Evolutionary conservation across 129 eudicot genomes (phyloP), one percentile per base, ranked within the genome.

Genomic region (Pseudognaphalium luteoalbum): DNA sequence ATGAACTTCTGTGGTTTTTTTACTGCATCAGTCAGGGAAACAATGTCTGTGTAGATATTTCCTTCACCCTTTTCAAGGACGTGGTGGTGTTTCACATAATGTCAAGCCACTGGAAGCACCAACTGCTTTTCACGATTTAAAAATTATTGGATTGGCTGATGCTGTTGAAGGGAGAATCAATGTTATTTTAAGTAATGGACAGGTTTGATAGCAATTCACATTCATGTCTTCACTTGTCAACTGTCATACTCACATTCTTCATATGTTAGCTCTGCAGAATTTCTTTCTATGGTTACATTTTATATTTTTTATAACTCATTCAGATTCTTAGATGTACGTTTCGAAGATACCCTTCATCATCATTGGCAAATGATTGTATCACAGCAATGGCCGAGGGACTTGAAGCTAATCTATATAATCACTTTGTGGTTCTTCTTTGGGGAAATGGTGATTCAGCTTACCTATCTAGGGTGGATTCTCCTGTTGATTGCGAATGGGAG

Each of bases 371-470:
- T 87, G 97, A 95, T 80, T 95, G 99, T 87, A 91, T 95, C 75
- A 83, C 85, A 69, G 92, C 96, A 56, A 81, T 95, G 97, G 90
- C 97, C 19, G 94, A 87, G 82, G 97, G 97, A 65, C 97, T 95
- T 12, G 82, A 79, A 56, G 75, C 85, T 76, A 67, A 71, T 50
- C 82, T 85, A 66, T 95, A 95, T 71, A 95, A 80, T 69, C 86
- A 84, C 57, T 89, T 95, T 74, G 88, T 91, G 70, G 80, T 57
- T 70, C 91, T 86, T 71, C 84, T 89, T 72, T 95, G 99, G 99
- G 91, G 96, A 19, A 83, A 84, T 70, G 84, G 84, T 47, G 88
- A 86, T 74, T 66, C 86, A 8, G 86, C 87, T 73, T 87, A 86
- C 82, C 64, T 91, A 63, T 76, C 77, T 14, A 77, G 75, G 77